Conservation (phyloP, 2,329 filamentous ascomycete species). For the Fonsecaea pedrosoi region DNA sequence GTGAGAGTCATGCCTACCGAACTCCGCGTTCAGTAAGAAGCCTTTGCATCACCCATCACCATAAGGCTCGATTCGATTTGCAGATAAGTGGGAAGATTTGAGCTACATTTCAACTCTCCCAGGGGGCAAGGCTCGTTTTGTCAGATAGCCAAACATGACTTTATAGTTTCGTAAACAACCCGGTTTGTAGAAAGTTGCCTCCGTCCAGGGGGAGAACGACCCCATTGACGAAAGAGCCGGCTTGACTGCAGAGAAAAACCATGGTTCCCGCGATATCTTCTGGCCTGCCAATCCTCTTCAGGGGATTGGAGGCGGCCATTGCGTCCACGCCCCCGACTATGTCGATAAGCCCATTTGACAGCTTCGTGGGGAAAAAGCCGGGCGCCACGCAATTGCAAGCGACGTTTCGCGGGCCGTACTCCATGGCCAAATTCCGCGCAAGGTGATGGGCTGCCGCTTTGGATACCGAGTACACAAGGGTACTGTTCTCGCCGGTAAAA, state of each 20-base stretch:
- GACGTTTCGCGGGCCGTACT: conserved; percentile 69
- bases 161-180: no score
- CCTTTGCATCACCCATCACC: no score
- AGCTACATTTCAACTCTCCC: no score
- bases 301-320: conserved; percentile 67
- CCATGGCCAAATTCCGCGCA: conserved; percentile 73
- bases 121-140: no score
- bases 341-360: conserved; percentile 61
- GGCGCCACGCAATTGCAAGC: conserved; percentile 71
- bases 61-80: no score
- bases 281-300: conserved; percentile 68
- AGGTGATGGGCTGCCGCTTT: conserved; percentile 80
- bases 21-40: no score
- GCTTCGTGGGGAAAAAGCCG: conserved; percentile 66
- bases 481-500: conserved; percentile 48
- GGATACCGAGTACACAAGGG: conserved; percentile 68
- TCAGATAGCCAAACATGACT: no score
- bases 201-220: conserved; percentile 15
- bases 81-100: no score
- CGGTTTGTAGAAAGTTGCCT: background rate
- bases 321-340: conserved; percentile 54
- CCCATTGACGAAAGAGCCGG: conserved; percentile 46
- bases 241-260: background rate
- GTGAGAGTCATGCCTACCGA: no score
- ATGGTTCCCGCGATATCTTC: conserved; percentile 63